Conservation (phyloP, 495 filamentous ascomycete genomes). For the Terfezia boudieri region DNA sequence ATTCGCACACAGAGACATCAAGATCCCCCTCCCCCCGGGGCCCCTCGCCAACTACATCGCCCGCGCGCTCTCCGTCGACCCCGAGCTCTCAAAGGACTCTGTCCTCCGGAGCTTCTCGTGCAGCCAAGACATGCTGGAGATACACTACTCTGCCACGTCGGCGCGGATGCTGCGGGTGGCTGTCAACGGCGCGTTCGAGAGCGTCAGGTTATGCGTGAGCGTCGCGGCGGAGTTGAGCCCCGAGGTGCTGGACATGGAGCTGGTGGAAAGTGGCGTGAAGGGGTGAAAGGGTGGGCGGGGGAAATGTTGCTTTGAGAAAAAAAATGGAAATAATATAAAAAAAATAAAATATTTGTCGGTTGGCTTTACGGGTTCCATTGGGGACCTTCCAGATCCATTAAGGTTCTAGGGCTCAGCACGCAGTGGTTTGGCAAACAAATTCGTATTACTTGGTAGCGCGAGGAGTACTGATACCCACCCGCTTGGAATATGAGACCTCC, state of each 20-base stretch:
- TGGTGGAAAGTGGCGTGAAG: not conserved
- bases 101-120: slow-evolving; percentile 43
- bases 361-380: too few species aligned
- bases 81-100: slow-evolving; percentile 53
- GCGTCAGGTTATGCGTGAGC: slow-evolving; percentile 54
- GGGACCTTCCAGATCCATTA: too few species aligned
- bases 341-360: too few species aligned
- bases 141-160: slow-evolving; percentile 70
- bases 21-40: slow-evolving; percentile 56
- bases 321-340: too few species aligned
- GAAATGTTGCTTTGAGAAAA: not conserved
- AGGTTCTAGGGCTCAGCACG: too few species aligned
- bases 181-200: slow-evolving; percentile 96
- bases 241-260: slow-evolving; percentile 40
- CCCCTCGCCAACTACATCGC: slow-evolving; percentile 59
- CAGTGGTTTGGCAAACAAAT: too few species aligned
- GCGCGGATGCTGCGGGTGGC: slow-evolving; percentile 92
- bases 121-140: slow-evolving; percentile 27
- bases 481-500: too few species aligned
- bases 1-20: not conserved
- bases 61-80: slow-evolving; percentile 58
- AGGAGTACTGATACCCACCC: too few species aligned
- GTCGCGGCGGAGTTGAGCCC: slow-evolving; percentile 74
- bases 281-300: too few species aligned
- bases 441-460: too few species aligned